phyloP scores from a whole-genome alignment of 139 green algal species.

The Deuterostichococcus epilithicus region DNA sequence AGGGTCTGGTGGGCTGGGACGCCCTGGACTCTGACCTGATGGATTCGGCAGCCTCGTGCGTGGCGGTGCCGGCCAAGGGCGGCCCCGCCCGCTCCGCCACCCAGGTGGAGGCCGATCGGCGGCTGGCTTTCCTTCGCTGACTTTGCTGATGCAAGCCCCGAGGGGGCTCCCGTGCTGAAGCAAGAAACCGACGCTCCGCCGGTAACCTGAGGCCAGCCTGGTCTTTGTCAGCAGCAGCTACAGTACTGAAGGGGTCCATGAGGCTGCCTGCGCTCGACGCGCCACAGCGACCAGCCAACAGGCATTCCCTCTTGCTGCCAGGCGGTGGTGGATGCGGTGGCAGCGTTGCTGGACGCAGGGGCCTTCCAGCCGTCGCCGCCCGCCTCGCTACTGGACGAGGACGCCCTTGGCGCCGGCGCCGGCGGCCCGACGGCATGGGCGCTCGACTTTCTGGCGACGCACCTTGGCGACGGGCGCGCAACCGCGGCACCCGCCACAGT shows the following conservation, averaged over 20 bases:
- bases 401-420: background rate
- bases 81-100: conserved; percentile 3
- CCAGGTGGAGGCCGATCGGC: background rate
- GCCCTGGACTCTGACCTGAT: conserved; percentile 38
- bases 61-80: background rate
- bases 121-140: no score
- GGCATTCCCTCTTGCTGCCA: conserved; percentile 3
- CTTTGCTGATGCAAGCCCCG: no score
- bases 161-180: no score
- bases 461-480: conserved; percentile 33
- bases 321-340: conserved; percentile 36
- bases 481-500: conserved; percentile 1
- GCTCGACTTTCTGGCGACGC: conserved; percentile 35
- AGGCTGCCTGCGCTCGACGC: no score
- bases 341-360: conserved; percentile 24
- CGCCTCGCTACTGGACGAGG: background rate
- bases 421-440: background rate
- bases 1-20: conserved; percentile 46
- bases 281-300: no score
- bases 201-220: no score
- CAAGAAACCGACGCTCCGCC: no score
- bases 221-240: no score
- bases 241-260: no score
- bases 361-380: conserved; percentile 3
- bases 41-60: conserved; percentile 1